These are phyloP conservation scores for Trametopsis cervina DNA, from an alignment of 768 basidiomycete genomes.

Conservation along the genomic window DNA sequence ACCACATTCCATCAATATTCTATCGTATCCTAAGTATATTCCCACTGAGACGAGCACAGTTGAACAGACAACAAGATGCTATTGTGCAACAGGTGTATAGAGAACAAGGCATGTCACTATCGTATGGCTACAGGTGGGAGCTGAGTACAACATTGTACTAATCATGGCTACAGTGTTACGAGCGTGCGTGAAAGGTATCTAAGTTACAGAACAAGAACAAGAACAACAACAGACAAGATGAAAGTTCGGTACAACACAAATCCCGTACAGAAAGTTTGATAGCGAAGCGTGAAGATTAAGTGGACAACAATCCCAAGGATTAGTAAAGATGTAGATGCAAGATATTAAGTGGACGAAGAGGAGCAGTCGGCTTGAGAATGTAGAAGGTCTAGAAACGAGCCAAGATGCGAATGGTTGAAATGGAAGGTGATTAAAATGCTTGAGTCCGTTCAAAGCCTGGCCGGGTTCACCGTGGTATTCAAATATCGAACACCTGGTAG, in stretches of 20 bases:
- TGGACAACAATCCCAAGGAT: no score
- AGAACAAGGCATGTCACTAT: no score
- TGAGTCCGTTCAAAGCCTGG: no score
- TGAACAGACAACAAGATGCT: neutral
- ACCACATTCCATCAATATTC: no score
- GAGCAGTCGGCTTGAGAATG: neutral
- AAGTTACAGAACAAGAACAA: neutral
- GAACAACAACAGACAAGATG: neutral
- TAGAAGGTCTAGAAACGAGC: neutral
- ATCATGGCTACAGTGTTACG: conserved; percentile 2
- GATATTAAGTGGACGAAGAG: neutral
- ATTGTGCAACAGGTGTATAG: no score
- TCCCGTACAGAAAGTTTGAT: no score
- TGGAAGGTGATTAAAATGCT: no score
- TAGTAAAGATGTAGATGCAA: neutral
- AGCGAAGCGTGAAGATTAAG: no score
- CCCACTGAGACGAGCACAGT: neutral
- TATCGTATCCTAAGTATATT: no score
- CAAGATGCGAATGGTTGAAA: neutral
- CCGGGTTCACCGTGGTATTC: no score
- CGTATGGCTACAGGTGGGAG: neutral
- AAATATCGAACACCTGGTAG: conserved; percentile 52
- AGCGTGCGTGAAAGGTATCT: neutral
- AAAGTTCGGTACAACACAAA: no score
- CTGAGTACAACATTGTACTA: neutral